Conservation (phyloP, 1,284 basidiomycete genomes). For the Boletellus deceptivus region DNA sequence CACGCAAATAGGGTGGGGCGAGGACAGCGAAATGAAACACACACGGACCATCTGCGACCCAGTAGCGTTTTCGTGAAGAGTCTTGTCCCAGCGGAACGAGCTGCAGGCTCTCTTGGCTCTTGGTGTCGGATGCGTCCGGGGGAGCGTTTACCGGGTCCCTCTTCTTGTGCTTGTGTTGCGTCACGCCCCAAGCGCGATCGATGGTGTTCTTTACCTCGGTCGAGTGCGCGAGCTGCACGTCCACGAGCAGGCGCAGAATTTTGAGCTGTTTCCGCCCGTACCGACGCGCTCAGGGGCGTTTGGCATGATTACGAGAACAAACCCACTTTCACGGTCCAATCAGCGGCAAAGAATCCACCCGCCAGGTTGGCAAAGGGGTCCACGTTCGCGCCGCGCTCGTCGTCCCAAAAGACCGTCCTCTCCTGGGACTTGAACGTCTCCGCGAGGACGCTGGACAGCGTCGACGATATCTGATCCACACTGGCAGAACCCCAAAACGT, state of each 20-base stretch:
- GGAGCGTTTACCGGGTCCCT: constrained; percentile 54
- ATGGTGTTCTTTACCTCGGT: constrained; percentile 65
- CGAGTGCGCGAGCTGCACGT: constrained; percentile 70
- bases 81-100: constrained; percentile 74
- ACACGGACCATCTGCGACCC: constrained; percentile 80
- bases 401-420: constrained; percentile 75
- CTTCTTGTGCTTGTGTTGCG: constrained; percentile 79
- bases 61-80: constrained; percentile 67
- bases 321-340: constrained; percentile 77
- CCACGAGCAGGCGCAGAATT: constrained; percentile 74
- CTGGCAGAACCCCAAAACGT: constrained; percentile 43
- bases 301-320: constrained; percentile 21
- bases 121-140: constrained; percentile 54
- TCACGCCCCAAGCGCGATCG: constrained; percentile 80
- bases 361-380: constrained; percentile 65
- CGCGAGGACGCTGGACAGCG: constrained; percentile 59
- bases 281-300: constrained; percentile 33
- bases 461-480: constrained; percentile 72
- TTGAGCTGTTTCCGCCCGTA: constrained; percentile 54
- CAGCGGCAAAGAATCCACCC: constrained; percentile 67
- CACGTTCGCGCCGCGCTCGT: constrained; percentile 58
- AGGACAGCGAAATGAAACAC: constrained; percentile 38
- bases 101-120: constrained; percentile 60
- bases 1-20: constrained; percentile 56
- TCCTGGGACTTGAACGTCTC: constrained; percentile 72